Evolutionary conservation across 108 stramenopile genomes (phyloP), one percentile per base, ranked within the genome.

Genomic region (Skeletonema costatum): DNA sequence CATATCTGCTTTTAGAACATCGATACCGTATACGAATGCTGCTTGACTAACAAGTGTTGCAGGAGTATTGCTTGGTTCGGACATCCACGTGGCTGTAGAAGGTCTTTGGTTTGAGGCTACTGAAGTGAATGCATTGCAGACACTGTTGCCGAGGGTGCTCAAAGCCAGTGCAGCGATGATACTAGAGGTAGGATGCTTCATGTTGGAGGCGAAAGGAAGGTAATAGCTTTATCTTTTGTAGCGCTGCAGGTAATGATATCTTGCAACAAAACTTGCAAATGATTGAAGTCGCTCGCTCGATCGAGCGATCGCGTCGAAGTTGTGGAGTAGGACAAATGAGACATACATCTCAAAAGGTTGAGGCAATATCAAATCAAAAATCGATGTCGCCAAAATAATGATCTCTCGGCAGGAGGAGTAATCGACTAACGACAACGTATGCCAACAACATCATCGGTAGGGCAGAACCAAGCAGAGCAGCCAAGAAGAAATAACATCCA

Each of bases 1-100:
- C 71, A 80, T 73, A 60, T 80, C 78, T 29, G 35, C 66, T 62
- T 80, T 80, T 39, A 80, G 33, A 21, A 63, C 35, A 39, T 80
- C 78, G 59, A 80, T 80, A 4, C 72, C 78, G 3, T 10, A 29
- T 3, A 73, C 53, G 36, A 66, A 80, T n/a, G 68, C 76, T 29
- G 64, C 64, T 48, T 30, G 58, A 41, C 48, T 58, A 12, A 71
- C 78, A 51, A 71, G 48, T 32, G 41, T 60, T 60, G 35, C 59
- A n/a, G 58, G 69, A 21, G 46, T 53, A 69, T 56, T 51, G 60
- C 39, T 41, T 8, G 25, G 25, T 25, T 36, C 36, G 36, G 36
- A 36, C 70, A 39, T 56, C 70, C 31, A 41, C 70, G 42, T 53
- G 6, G 29, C 16, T 2, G 32, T 56, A 8, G 68, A 71, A 12